These are phyloP conservation scores for Ophiostoma tasmaniense DNA, from an alignment of 2,329 filamentous ascomycete species.

Conservation along the genomic window DNA sequence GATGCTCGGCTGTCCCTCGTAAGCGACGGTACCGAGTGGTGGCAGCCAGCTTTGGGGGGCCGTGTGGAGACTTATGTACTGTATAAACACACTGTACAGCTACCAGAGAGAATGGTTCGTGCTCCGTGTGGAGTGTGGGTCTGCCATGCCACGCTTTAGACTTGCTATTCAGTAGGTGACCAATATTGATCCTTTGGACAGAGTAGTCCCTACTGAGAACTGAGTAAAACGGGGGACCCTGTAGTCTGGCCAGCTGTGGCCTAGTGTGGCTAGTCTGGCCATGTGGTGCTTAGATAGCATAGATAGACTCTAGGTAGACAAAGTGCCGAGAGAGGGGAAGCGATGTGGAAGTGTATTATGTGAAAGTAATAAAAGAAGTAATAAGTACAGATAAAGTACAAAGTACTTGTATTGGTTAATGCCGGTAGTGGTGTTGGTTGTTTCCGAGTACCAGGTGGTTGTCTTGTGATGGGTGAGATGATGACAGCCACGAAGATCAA, in stretches of 20 bases:
- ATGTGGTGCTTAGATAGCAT: constrained; percentile 6
- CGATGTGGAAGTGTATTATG: not conserved
- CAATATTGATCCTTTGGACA: no score
- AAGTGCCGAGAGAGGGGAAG: not conserved
- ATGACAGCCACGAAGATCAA: not conserved
- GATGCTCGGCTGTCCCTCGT: not conserved
- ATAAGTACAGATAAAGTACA: no score
- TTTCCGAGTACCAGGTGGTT: not conserved
- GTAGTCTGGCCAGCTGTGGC: not conserved
- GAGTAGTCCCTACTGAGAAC: no score
- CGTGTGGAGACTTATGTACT: no score
- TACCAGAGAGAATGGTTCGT: not conserved
- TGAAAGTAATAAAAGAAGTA: no score
- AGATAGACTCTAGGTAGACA: not conserved
- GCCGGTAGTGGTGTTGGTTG: not conserved
- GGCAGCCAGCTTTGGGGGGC: no score
- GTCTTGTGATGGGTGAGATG: not conserved
- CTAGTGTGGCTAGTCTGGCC: not conserved
- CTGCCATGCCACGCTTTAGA: not conserved
- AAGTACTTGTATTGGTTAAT: no score
- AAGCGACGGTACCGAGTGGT: not conserved
- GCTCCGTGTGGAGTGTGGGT: not conserved
- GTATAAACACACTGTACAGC: not conserved
- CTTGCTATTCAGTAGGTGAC: not conserved
- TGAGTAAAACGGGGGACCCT: no score